Base-by-base conservation (phyloP, 148 eudicot species). In the Heliosperma pusillum region DNA sequence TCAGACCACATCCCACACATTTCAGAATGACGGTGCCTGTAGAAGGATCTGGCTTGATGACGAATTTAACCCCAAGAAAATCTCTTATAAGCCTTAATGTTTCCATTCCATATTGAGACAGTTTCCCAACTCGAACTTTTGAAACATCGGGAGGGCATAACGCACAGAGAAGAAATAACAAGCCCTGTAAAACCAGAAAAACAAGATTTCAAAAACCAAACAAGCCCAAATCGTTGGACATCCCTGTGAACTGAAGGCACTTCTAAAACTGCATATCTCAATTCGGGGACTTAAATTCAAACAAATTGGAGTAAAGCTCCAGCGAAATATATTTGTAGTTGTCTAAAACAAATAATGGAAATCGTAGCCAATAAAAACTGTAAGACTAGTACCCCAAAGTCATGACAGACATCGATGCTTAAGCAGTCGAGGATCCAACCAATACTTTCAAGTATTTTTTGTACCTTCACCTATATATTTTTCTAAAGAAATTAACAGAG, bases 81-180 rank as follows among this genome's bases (percentile, higher is more conserved):
- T 95, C 97, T 77, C 81, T 74, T 55, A 95, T 82, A 62, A 80
- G 86, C 78, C 90, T 92, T 44, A 95, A 87, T 22, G 88, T 75
- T 76, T 90, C 91, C 26, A 89, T 92, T 66, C 92, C 94, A 71
- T 89, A 83, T 0, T 89, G 90, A 8, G 91, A 84, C n/a, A 95
- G 91, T 79, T 89, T 86, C 58, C 97, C 97, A 1, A 95, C 97
- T 4, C 96, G 92, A 72, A 92, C 82, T 81, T 90, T 92, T 11
- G 99, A 92, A 74, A 95, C 92, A 80, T 95, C 98, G 82, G 78
- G 89, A 2, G 96, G 96, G 72, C 92, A 90, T 72, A 95, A 75
- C n/a, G 97, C 96, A 81, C 99, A 92, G 7, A 95, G 93, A 47
- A 95, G 90, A 84, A 89, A 95, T 79, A 95, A 78, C 76, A 95